phyloP scores from a whole-genome alignment of 1,284 basidiomycete species.

The Cryptococcus depauperatus region DNA sequence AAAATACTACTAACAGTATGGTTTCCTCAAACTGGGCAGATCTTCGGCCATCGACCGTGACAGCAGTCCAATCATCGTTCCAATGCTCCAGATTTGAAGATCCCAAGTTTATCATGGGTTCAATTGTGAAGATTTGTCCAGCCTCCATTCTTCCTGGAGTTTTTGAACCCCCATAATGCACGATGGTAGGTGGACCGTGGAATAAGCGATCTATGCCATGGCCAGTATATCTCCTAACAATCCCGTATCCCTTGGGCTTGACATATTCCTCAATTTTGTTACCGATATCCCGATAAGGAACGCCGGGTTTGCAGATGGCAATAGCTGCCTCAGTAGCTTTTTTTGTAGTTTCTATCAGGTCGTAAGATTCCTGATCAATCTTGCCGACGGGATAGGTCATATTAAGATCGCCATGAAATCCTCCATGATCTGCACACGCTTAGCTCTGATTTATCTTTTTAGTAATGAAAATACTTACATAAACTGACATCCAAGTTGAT shows the following conservation, averaged over 20 bases:
- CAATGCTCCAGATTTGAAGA: slow-evolving; percentile 45
- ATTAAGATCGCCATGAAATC: slow-evolving; percentile 85
- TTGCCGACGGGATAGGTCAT: slow-evolving; percentile 77
- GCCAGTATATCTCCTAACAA: slow-evolving; percentile 80
- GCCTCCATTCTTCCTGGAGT: slow-evolving; percentile 46
- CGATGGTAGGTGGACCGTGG: slow-evolving; percentile 45
- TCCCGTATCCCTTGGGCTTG: slow-evolving; percentile 67
- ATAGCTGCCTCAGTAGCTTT: slow-evolving; percentile 79
- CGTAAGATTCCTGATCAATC: slow-evolving; percentile 70
- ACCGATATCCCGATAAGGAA: slow-evolving; percentile 57
- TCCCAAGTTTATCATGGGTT: slow-evolving; percentile 81
- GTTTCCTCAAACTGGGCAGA: slow-evolving; percentile 97
- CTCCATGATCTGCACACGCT: slow-evolving; percentile 5
- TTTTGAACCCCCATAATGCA: slow-evolving; percentile 46
- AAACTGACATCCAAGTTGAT: slow-evolving; percentile 69
- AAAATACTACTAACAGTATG: slow-evolving; percentile 55
- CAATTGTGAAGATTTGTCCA: slow-evolving; percentile 49
- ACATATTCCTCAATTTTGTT: slow-evolving; percentile 65
- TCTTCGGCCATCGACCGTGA: slow-evolving; percentile 73
- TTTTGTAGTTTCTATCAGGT: slow-evolving; percentile 71
- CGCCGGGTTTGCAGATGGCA: slow-evolving; percentile 79
- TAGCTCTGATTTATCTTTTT: neutral
- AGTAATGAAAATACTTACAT: slow-evolving; percentile 28
- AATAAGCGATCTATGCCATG: slow-evolving; percentile 76
- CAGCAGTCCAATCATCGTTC: slow-evolving; percentile 75